Percentiles rank a stretch among this genome's conserved stretches.
Evolutionary conservation across 2,329 filamentous ascomycete species (phyloP).

Genomic region (Thelonectria rubi): DNA sequence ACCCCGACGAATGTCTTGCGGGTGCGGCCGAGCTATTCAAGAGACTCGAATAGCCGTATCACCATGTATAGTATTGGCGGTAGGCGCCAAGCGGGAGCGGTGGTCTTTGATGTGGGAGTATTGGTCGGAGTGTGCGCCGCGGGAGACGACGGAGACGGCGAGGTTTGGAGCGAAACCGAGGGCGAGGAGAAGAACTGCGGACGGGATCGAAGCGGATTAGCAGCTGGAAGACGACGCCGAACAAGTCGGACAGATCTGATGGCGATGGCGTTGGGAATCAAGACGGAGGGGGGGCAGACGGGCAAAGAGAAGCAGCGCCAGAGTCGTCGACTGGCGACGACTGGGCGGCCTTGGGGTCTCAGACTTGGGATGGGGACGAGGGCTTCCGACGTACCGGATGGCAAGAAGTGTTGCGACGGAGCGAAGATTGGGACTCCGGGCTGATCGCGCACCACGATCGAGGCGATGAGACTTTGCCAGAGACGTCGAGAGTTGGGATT

Average conservation of each 20-base stretch:
- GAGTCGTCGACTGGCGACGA: too few relatives aligned
- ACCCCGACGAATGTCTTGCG: conserved; percentile 28
- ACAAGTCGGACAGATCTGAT: conserved; percentile 2
- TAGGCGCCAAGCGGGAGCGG: conserved; percentile 46
- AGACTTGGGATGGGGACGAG: conserved; percentile 41
- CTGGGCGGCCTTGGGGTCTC: conserved; percentile 36
- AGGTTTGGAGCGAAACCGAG: conserved; percentile 33
- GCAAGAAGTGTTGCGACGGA: conserved; percentile 37
- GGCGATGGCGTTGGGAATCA: conserved; percentile 23
- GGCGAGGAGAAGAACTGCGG: conserved; percentile 21
- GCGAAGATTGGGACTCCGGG: conserved; percentile 39
- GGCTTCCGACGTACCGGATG: conserved; percentile 34
- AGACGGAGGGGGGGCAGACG: conserved; percentile 26
- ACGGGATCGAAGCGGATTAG: conserved; percentile 34
- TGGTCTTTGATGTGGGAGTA: conserved; percentile 39
- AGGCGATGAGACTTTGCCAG: conserved; percentile 50
- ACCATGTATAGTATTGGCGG: conserved; percentile 46
- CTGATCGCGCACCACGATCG: conserved; percentile 50
- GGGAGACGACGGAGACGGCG: conserved; percentile 38
- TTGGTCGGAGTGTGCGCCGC: conserved; percentile 39
- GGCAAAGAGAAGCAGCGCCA: conserved; percentile 28
- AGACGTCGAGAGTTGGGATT: conserved; percentile 43
- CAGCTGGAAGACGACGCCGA: conserved; percentile 25
- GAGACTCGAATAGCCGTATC: conserved; percentile 39
- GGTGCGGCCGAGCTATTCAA: conserved; percentile 32